These are phyloP conservation scores for Ustilago sp. DNA, from an alignment of 1,284 basidiomycete genomes.

Conservation along the genomic window DNA sequence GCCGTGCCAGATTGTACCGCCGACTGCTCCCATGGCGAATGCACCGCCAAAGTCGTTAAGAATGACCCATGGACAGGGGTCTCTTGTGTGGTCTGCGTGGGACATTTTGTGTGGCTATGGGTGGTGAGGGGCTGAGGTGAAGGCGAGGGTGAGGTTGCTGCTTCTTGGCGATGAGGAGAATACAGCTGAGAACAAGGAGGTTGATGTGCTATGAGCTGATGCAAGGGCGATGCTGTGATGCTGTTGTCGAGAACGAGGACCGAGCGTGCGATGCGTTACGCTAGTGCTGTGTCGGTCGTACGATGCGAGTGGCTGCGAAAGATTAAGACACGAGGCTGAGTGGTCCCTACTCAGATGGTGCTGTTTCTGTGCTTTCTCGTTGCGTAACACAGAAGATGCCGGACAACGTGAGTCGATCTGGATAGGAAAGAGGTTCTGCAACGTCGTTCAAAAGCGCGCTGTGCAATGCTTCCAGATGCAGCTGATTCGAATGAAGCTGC, in stretches of 20 bases:
- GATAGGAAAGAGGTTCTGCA: no score
- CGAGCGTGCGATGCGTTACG: neutral
- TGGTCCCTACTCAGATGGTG: no score
- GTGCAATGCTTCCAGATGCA: no score
- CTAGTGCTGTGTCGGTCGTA: neutral
- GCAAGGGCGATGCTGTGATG: no score
- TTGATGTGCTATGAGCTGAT: no score
- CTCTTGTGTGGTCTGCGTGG: constrained; percentile 62
- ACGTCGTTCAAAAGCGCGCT: no score
- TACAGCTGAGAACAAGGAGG: neutral
- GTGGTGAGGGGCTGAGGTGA: neutral
- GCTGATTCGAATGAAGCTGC: neutral
- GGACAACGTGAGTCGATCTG: no score
- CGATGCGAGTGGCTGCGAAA: neutral
- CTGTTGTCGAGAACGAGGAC: no score
- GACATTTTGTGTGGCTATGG: constrained; percentile 28
- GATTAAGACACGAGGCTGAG: no score
- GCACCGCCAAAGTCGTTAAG: constrained; percentile 98
- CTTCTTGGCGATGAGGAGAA: neutral
- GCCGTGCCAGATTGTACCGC: constrained; percentile 98
- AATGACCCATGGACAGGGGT: constrained; percentile 89
- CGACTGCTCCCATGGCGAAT: constrained; percentile 88
- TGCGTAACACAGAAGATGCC: no score
- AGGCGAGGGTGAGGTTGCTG: neutral
- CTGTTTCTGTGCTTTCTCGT: no score